Evolutionary conservation across 768 basidiomycete species (phyloP), one percentile per base, ranked within the genome.

Genomic region (Sistotremastrum niveocremeum): DNA sequence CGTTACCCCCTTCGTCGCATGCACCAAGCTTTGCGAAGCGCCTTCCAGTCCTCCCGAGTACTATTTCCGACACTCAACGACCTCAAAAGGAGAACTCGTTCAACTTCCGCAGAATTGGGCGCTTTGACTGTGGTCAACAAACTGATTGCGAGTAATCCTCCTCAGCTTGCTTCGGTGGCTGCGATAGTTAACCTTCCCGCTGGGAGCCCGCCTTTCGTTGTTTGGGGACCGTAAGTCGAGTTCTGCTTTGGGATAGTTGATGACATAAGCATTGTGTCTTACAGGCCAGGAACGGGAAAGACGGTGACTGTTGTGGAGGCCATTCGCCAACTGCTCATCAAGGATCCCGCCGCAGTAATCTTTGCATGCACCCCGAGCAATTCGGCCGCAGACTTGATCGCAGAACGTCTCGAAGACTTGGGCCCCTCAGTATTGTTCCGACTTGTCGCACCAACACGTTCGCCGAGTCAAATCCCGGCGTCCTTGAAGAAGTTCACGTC

Each of bases 221-320:
- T 80, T 4, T 80, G 78, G 57, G 79, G 79, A 34, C 79, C 79
- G 78, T 79, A 56, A 52, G 77, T 69, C 46, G 38, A 39, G 11
- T 12, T 35, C 51, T 2, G 39, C 10, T 3, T 63, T 73, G 7
- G 62, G 63, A 7, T 9, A 20, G 37, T 11, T 7, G 9, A 10
- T 36, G 20, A n/a, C 11, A 11, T 35, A 12, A 49, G 42, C 34
- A 10, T 5, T 11, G 37, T 6, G 28, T 10, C 34, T 5, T 34
- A 6, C 41, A 69, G 68, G 2, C 68, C 68, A 0, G 68, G 68
- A 0, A 66, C 65, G 2, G 66, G 65, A 10, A 67, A 67, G 52
- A 67, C 66, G 2, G 56, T 64, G 6, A 64, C 64, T 3, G 44
- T 64, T 31, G 59, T 67, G 5, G 66, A 67, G 49, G 52, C 55